phyloP scores from a whole-genome alignment of 139 green algal species.

The Coelastrella sp. region DNA sequence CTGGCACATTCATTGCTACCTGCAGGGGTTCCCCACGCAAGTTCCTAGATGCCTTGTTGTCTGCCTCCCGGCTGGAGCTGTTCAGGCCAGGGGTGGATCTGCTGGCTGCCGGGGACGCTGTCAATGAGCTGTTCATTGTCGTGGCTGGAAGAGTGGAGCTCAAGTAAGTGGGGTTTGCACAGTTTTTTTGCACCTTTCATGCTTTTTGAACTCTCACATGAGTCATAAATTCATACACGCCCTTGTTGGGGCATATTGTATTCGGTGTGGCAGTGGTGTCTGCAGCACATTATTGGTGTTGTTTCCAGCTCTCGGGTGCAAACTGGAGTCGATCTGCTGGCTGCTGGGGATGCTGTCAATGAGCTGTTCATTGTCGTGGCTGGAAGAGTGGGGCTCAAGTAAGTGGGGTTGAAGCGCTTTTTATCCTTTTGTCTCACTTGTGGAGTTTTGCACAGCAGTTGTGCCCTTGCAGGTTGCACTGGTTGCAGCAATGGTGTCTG shows the following conservation, averaged over 20 bases:
- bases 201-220: no score
- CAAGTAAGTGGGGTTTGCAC: background rate
- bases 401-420: no score
- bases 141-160: conserved; percentile 50
- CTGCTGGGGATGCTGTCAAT: conserved; percentile 65
- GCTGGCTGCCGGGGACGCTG: conserved; percentile 59
- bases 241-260: no score
- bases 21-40: conserved; percentile 41
- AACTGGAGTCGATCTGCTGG: conserved; percentile 71
- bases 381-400: conserved; percentile 42
- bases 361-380: conserved; percentile 69
- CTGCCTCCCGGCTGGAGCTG: conserved; percentile 63
- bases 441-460: no score
- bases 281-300: no score
- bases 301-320: no score
- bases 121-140: conserved; percentile 73
- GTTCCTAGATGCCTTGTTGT: conserved; percentile 71
- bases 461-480: no score
- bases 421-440: no score
- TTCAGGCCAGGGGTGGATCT: conserved; percentile 76
- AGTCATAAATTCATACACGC: no score
- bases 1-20: background rate
- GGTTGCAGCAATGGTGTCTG: no score
- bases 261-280: no score
- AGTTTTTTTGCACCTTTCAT: background rate